Percentiles rank a stretch among this genome's conserved stretches.
Evolutionary conservation across 139 green algal species (phyloP).

Genomic region (Tetradesmus lagerheimii): DNA sequence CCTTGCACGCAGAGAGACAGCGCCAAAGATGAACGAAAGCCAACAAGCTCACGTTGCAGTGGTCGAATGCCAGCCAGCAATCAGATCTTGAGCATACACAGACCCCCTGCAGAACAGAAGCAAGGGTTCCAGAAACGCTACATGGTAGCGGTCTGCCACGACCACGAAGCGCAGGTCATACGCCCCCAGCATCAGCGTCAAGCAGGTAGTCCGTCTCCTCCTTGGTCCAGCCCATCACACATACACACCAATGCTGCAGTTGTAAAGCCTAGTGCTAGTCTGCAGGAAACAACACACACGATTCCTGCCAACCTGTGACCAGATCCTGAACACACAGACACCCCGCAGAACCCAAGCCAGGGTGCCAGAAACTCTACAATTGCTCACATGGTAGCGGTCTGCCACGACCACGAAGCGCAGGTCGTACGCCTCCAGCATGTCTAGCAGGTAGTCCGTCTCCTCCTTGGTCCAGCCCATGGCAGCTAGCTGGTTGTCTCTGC

Average conservation of each 20-base stretch:
- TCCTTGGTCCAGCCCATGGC: conserved; percentile 73
- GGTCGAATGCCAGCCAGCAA: too few relatives aligned
- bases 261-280: too few relatives aligned
- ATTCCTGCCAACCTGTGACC: too few relatives aligned
- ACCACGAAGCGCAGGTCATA: conserved; percentile 87
- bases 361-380: not conserved
- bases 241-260: not conserved
- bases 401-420: conserved; percentile 87
- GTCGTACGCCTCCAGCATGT: conserved; percentile 81
- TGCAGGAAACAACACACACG: too few relatives aligned
- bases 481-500: not conserved
- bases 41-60: too few relatives aligned
- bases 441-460: conserved; percentile 94
- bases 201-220: conserved; percentile 94
- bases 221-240: conserved; percentile 66
- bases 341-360: too few relatives aligned
- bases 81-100: too few relatives aligned
- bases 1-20: too few relatives aligned
- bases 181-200: conserved; percentile 75
- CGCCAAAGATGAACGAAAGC: too few relatives aligned
- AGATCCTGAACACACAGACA: too few relatives aligned
- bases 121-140: too few relatives aligned
- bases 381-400: conserved; percentile 84
- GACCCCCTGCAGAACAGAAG: too few relatives aligned
- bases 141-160: conserved; percentile 85